Evolutionary conservation across 2,329 filamentous ascomycete genomes (phyloP).

Genomic region (Teratosphaeria gauchensis): DNA sequence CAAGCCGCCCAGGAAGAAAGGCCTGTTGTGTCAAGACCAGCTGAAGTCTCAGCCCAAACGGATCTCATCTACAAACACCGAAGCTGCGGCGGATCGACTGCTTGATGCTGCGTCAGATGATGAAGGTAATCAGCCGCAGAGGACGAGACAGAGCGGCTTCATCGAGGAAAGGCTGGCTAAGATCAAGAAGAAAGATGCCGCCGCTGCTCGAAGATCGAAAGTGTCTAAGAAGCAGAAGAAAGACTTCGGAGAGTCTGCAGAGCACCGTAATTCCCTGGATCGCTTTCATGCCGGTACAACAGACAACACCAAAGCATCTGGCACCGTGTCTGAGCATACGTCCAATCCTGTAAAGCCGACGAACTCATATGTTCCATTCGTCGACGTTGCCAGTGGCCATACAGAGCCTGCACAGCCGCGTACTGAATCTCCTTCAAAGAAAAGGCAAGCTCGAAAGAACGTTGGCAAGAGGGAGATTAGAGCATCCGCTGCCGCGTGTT

Average conservation of each 20-base stretch:
- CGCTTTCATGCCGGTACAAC: background rate
- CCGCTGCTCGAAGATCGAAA: background rate
- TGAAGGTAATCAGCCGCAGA: constrained; percentile 15
- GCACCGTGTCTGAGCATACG: background rate
- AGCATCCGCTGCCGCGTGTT: constrained; percentile 2
- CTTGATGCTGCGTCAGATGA: constrained; percentile 12
- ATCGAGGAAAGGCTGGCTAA: constrained; percentile 21
- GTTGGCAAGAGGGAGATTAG: constrained; percentile 3
- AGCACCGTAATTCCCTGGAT: background rate
- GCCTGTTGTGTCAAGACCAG: constrained; percentile 33
- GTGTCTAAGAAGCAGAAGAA: background rate
- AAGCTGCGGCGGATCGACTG: constrained; percentile 4
- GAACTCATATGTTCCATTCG: background rate
- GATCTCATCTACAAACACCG: constrained; percentile 9
- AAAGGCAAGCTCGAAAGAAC: background rate
- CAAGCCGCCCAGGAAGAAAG: constrained; percentile 31
- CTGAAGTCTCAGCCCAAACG: constrained; percentile 9
- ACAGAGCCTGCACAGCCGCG: background rate
- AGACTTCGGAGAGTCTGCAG: background rate
- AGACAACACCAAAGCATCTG: background rate
- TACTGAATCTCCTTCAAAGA: background rate
- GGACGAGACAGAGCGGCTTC: constrained; percentile 13
- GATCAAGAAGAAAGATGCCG: constrained; percentile 16
- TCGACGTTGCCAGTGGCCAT: background rate
- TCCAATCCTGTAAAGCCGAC: background rate